Evolutionary conservation across 805 yeast genomes (phyloP).

Genomic region (Saccharomycopsis sp.): DNA sequence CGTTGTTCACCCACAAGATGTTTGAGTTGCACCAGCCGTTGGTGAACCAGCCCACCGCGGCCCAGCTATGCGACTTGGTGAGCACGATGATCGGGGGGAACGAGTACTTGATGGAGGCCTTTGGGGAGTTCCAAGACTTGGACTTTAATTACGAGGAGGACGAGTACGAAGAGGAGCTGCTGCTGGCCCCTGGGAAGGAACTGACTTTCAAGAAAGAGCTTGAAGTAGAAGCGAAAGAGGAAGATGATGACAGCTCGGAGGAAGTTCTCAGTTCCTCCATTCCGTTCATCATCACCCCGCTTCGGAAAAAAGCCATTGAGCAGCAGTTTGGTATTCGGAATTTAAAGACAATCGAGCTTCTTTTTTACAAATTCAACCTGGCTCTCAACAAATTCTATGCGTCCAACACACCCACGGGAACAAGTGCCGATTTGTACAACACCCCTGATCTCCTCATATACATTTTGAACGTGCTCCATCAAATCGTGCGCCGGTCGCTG

Average conservation of each 20-base stretch:
- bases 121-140: neutral
- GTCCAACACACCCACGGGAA: no score
- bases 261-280: no score
- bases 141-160: neutral
- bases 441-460: conserved; percentile 5
- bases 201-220: neutral
- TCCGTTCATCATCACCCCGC: conserved; percentile 4
- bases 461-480: conserved; percentile 8
- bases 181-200: conserved; percentile 1
- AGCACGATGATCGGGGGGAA: no score
- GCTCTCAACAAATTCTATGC: conserved; percentile 5
- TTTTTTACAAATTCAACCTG: conserved; percentile 9
- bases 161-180: neutral
- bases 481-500: conserved; percentile 1
- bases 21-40: conserved; percentile 11
- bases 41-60: conserved; percentile 5
- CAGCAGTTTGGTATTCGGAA: conserved; percentile 2
- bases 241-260: neutral
- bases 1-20: conserved; percentile 9
- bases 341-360: conserved; percentile 6
- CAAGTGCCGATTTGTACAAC: no score
- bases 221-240: no score
- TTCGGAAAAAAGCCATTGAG: conserved; percentile 4
- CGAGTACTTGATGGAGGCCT: neutral
- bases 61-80: conserved; percentile 7